phyloP scores from a whole-genome alignment of 306 rosid genomes.

The Lathyrus oleraceus region DNA sequence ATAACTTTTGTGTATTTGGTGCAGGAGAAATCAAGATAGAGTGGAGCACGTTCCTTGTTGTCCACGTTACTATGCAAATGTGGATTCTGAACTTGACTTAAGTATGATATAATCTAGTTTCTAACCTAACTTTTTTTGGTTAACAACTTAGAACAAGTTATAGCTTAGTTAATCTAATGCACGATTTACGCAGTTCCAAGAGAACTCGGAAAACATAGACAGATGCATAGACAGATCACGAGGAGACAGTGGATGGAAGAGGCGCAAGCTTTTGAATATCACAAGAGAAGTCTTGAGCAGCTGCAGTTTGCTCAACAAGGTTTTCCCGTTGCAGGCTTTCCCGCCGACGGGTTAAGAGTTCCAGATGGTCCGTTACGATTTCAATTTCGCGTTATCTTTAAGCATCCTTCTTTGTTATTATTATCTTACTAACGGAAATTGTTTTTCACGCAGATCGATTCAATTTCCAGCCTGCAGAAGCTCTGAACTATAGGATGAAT shows the following conservation, averaged over 20 bases:
- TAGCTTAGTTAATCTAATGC: slow-evolving; percentile 3
- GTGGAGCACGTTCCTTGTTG: slow-evolving; percentile 41
- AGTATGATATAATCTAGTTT: slow-evolving; percentile 40
- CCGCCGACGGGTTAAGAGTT: slow-evolving; percentile 43
- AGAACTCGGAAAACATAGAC: slow-evolving; percentile 44
- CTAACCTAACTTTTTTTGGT: neutral
- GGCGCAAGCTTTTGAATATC: slow-evolving; percentile 49
- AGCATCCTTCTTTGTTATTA: neutral
- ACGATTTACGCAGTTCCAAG: slow-evolving; percentile 47
- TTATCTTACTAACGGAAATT: slow-evolving; percentile 1
- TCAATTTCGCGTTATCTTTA: neutral
- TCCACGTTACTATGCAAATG: slow-evolving; percentile 38
- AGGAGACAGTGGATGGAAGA: slow-evolving; percentile 61
- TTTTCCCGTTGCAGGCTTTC: slow-evolving; percentile 36
- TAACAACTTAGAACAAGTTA: neutral
- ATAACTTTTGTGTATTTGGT: slow-evolving; percentile 9
- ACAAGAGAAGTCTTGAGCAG: slow-evolving; percentile 52
- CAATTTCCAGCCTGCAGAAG: slow-evolving; percentile 43
- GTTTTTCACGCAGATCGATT: slow-evolving; percentile 46
- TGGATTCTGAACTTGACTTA: slow-evolving; percentile 52
- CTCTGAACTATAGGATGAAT: slow-evolving; percentile 33
- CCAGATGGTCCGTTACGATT: slow-evolving; percentile 41
- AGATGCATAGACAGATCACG: slow-evolving; percentile 28
- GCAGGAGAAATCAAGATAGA: slow-evolving; percentile 68
- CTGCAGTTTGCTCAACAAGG: slow-evolving; percentile 39